A percentile compares a stretch with the other conserved stretches of the same genome.
These are phyloP conservation scores for Pittosporum tobira DNA, from an alignment of 129 eudicot species.

Conservation along the genomic window DNA sequence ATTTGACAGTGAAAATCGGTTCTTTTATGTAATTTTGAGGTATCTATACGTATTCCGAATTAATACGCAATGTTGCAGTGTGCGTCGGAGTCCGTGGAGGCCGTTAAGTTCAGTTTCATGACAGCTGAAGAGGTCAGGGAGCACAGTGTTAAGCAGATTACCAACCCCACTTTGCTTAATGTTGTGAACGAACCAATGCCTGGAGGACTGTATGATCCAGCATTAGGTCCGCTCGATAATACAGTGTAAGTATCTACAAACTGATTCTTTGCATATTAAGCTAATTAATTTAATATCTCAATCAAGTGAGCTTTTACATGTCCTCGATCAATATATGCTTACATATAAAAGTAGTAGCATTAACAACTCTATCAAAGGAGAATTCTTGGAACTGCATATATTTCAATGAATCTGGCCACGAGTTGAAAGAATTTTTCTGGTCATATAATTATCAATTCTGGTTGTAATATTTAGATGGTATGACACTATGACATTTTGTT, in stretches of 20 bases:
- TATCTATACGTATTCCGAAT: not conserved
- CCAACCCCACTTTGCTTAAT: slow-evolving; percentile 49
- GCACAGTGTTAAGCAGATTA: slow-evolving; percentile 55
- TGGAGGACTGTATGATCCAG: slow-evolving; percentile 84
- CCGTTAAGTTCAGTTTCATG: slow-evolving; percentile 65
- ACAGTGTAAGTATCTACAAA: slow-evolving; percentile 35
- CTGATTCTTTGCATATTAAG: too few relatives aligned
- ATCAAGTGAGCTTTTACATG: not conserved
- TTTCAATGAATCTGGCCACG: not conserved
- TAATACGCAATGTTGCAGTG: slow-evolving; percentile 27
- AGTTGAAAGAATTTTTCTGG: not conserved
- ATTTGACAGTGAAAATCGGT: not conserved
- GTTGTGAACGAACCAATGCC: slow-evolving; percentile 46
- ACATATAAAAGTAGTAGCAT: not conserved
- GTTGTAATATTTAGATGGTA: not conserved
- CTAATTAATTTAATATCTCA: not conserved
- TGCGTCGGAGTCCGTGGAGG: slow-evolving; percentile 49
- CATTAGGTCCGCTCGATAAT: slow-evolving; percentile 61
- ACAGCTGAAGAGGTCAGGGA: slow-evolving; percentile 65
- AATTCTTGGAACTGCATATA: too few relatives aligned
- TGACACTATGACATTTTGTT: slow-evolving; percentile 1
- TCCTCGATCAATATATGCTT: too few relatives aligned
- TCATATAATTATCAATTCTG: not conserved
- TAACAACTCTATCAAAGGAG: not conserved
- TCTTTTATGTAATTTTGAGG: not conserved